phyloP scores from a whole-genome alignment of 2,329 filamentous ascomycete species.

The Ascochyta viciae-villosae region DNA sequence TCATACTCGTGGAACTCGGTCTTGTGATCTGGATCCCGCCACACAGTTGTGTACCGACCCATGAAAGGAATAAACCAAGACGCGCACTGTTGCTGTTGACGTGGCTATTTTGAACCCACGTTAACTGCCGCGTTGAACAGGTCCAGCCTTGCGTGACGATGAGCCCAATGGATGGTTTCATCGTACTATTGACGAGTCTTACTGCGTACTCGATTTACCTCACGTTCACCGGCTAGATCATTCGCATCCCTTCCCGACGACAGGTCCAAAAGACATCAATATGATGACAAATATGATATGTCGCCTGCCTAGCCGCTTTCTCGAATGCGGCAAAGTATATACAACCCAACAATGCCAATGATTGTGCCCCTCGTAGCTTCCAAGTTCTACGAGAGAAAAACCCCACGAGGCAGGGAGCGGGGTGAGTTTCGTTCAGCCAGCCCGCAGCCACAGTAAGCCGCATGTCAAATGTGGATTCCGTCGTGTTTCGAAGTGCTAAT shows the following conservation, averaged over 20 bases:
- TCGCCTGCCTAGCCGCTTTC: background rate
- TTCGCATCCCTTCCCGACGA: background rate
- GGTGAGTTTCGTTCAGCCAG: conserved; percentile 1
- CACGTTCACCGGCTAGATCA: background rate
- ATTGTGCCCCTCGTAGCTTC: conserved; percentile 1
- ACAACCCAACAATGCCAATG: background rate
- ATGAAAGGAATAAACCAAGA: background rate
- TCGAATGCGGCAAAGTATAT: background rate
- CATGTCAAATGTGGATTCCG: background rate
- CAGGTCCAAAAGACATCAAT: background rate
- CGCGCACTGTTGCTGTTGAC: background rate
- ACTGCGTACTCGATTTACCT: background rate
- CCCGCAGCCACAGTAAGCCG: conserved; percentile 14
- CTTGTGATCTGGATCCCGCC: conserved; percentile 3
- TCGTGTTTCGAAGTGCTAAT: conserved; percentile 1
- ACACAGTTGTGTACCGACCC: background rate
- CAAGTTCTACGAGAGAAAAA: background rate
- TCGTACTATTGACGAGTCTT: background rate
- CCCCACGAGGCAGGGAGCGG: conserved; percentile 1
- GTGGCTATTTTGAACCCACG: background rate
- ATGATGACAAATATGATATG: conserved; percentile 8
- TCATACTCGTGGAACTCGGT: background rate
- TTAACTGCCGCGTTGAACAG: background rate
- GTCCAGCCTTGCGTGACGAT: background rate
- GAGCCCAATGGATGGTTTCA: background rate